phyloP scores from a whole-genome alignment of 2,329 filamentous ascomycete species.

The Bipolaris bicolor region DNA sequence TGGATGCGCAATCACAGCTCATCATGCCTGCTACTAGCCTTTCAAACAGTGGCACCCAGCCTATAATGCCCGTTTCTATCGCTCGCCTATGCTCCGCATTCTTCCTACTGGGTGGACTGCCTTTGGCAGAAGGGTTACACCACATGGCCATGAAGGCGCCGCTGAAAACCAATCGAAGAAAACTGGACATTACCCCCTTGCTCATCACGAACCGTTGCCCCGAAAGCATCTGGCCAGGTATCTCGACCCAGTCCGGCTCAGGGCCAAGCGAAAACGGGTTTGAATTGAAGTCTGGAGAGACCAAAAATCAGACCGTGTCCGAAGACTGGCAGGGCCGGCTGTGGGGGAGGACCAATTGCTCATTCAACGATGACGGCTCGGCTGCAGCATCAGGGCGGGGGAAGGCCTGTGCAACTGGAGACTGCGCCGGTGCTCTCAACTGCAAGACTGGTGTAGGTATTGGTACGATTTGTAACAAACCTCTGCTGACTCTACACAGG shows the following conservation, averaged over 20 bases:
- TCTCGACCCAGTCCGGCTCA: conserved; percentile 73
- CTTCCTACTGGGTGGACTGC: conserved; percentile 28
- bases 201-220: conserved; percentile 74
- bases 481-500: conserved; percentile 55
- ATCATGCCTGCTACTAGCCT: conserved; percentile 27
- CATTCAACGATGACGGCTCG: conserved; percentile 69
- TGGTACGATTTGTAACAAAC: not conserved
- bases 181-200: conserved; percentile 58
- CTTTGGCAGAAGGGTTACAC: conserved; percentile 36
- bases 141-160: conserved; percentile 44
- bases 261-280: conserved; percentile 73
- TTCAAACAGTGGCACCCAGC: conserved; percentile 11
- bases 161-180: conserved; percentile 36
- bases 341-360: conserved; percentile 86
- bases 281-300: conserved; percentile 64
- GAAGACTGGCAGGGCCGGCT: conserved; percentile 80
- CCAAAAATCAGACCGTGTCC: conserved; percentile 68
- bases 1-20: conserved; percentile 17
- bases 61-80: conserved; percentile 17
- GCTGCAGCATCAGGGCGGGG: conserved; percentile 56
- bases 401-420: conserved; percentile 72
- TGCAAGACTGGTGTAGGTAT: conserved; percentile 71
- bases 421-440: conserved; percentile 73
- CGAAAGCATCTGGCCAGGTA: conserved; percentile 75
- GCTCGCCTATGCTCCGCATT: conserved; percentile 31